phyloP scores from a whole-genome alignment of 257 asterid species.

The Primulina tabacum region DNA sequence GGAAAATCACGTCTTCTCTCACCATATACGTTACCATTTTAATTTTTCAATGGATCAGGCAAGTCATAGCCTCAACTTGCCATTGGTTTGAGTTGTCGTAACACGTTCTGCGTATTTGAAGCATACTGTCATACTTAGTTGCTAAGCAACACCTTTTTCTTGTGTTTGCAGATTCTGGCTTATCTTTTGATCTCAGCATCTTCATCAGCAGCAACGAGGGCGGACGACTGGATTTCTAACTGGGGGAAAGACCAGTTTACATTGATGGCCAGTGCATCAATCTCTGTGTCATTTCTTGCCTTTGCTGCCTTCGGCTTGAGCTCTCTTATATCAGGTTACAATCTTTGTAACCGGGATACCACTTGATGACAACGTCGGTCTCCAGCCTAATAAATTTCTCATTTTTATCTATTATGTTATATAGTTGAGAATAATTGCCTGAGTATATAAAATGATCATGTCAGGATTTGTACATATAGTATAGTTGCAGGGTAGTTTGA shows the following conservation, averaged over 20 bases:
- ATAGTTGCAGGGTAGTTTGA: background rate
- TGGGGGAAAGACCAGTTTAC: slow-evolving; percentile 89
- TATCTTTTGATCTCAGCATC: slow-evolving; percentile 89
- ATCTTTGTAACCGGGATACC: slow-evolving; percentile 50
- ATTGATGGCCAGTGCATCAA: slow-evolving; percentile 71
- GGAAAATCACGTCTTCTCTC: slow-evolving; percentile 45
- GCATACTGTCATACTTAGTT: background rate
- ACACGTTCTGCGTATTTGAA: background rate
- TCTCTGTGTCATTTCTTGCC: slow-evolving; percentile 71
- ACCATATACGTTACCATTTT: slow-evolving; percentile 49
- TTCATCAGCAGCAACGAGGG: slow-evolving; percentile 84
- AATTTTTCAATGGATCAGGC: slow-evolving; percentile 80
- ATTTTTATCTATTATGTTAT: background rate
- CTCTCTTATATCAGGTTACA: slow-evolving; percentile 70
- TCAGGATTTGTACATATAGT: background rate
- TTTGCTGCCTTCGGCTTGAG: slow-evolving; percentile 68
- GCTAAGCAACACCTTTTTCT: background rate
- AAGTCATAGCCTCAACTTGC: slow-evolving; percentile 33
- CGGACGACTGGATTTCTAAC: slow-evolving; percentile 73
- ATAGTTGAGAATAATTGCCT: background rate
- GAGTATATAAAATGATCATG: background rate
- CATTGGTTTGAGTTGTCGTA: background rate
- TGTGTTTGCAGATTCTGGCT: slow-evolving; percentile 55
- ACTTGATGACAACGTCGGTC: slow-evolving; percentile 26
- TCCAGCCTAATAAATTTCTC: background rate